phyloP scores from a whole-genome alignment of 495 filamentous ascomycete species.

The Neurospora sp. region DNA sequence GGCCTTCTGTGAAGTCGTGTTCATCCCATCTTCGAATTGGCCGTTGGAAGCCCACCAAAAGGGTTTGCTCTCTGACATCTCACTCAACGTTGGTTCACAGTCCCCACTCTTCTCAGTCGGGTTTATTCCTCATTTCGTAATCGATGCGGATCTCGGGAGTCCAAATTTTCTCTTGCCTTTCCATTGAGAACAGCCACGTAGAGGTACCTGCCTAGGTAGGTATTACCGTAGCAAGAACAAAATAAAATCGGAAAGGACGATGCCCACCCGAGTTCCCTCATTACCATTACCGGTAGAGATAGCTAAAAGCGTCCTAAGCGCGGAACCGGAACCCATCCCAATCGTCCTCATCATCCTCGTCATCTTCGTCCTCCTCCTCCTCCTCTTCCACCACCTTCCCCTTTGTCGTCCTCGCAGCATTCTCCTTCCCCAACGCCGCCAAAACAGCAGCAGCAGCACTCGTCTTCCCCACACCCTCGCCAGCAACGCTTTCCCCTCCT shows the following conservation, averaged over 20 bases:
- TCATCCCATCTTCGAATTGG: not conserved
- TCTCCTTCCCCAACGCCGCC: constrained; percentile 23
- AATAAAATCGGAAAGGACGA: not conserved
- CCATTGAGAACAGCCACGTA: not conserved
- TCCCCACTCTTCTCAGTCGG: not conserved
- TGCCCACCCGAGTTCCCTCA: not conserved
- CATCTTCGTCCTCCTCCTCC: constrained; percentile 44
- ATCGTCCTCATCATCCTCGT: constrained; percentile 48
- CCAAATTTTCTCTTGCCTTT: not conserved
- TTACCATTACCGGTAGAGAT: not conserved
- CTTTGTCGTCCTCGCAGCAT: constrained; percentile 18
- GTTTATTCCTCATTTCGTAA: not conserved
- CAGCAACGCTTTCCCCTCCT: constrained; percentile 16
- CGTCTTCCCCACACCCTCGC: constrained; percentile 6
- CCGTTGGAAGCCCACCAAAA: not conserved
- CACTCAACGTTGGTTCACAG: not conserved
- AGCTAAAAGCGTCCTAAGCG: constrained; percentile 6
- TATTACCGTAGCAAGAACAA: not conserved
- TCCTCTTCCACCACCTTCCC: constrained; percentile 23
- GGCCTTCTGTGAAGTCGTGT: not conserved
- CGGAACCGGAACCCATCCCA: constrained; percentile 66
- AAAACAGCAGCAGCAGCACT: not conserved
- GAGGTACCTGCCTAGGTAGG: not conserved
- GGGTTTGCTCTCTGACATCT: not conserved
- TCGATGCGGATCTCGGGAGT: not conserved